Evolutionary conservation across 1,284 basidiomycete species (phyloP), one percentile per base, ranked within the genome.

Genomic region (Boletus semigastroideus): DNA sequence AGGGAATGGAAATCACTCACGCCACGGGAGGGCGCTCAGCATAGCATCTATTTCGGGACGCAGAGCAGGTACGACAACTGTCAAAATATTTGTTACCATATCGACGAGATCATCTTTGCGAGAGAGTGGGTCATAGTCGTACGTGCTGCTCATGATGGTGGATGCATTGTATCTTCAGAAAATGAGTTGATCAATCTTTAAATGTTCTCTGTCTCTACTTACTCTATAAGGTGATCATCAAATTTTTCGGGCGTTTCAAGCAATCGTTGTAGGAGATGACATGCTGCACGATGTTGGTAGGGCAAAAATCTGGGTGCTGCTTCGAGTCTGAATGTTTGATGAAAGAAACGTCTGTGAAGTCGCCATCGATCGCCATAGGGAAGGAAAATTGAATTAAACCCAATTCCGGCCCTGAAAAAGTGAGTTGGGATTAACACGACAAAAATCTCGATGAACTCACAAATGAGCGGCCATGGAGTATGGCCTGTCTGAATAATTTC

Each of bases 241-340:
- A 66, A 63, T 19, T 64, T 48, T 3, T 61, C 56, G 0, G 68
- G 70, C 5, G 56, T 44, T 2, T 46, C 27, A 5, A 73, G 52
- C 30, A 77, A 49, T 3, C 55, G 59, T 6, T 57, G 53, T n/a
- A 54, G 37, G 20, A 59, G 22, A 13, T 46, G 27, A 20, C 46
- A 55, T 11, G 53, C 5, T 25, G 31, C 49, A 22, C 38, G 40
- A 2, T 59, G 54, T 27, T 50, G 55, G 5, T 40, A 22, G 7
- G 46, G 51, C 2, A 76, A 49, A 27, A 75, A 70, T 33, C 54
- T 46, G 1, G 34, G 10, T 28, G 12, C 40, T 2, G 48, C 36
- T 5, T 25, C 5, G 25, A 25, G 25, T 25, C 25, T 25, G 25
- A 25, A 25, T 25, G 25, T 25, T 25, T 25, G 25, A 6, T 25